phyloP scores from a whole-genome alignment of 2,329 filamentous ascomycete genomes.

The Aspergillus eucalypticola region DNA sequence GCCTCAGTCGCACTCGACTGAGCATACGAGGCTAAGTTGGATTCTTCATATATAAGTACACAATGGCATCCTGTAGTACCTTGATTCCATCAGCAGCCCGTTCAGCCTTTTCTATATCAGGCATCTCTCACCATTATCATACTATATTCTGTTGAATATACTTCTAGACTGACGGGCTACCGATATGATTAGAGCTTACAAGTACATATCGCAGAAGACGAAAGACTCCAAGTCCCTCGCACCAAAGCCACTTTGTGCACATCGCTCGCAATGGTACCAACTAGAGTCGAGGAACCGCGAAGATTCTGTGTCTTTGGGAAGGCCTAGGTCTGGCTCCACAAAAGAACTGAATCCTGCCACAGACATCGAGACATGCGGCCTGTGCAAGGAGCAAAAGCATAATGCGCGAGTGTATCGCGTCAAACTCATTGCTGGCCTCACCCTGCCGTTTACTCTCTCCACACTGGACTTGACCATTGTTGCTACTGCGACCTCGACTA shows the following conservation, averaged over 20 bases:
- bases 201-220: slow-evolving; percentile 4
- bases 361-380: slow-evolving; percentile 8
- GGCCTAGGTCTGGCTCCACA: neutral
- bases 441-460: slow-evolving; percentile 62
- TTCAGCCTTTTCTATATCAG: neutral
- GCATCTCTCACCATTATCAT: neutral
- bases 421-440: slow-evolving; percentile 61
- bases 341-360: neutral
- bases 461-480: slow-evolving; percentile 66
- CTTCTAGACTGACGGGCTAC: neutral
- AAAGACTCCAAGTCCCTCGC: neutral
- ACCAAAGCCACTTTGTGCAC: slow-evolving; percentile 9
- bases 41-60: neutral
- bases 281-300: neutral
- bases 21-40: neutral
- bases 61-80: neutral
- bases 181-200: slow-evolving; percentile 2
- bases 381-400: slow-evolving; percentile 37
- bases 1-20: neutral
- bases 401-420: slow-evolving; percentile 51
- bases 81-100: neutral
- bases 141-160: no score
- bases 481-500: slow-evolving; percentile 61
- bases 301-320: neutral
- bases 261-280: slow-evolving; percentile 6